Percentiles rank a stretch among this genome's conserved stretches.
Conservation (phyloP, 2,329 filamentous ascomycete genomes). For the Xylogone sp. region DNA sequence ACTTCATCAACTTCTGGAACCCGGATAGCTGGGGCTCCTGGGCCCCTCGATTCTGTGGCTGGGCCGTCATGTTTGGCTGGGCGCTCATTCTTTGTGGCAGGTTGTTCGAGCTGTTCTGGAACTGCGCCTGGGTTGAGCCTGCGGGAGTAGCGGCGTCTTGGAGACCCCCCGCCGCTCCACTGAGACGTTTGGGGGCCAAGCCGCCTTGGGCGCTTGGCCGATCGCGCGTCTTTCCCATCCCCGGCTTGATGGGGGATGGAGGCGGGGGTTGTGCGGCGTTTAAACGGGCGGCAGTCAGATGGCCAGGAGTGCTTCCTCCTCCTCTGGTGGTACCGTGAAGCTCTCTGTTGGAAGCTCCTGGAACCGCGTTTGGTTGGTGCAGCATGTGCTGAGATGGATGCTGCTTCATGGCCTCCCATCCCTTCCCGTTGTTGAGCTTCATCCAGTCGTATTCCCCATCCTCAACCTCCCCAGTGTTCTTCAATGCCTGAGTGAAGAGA, state of each 20-base stretch:
- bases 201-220: constrained; percentile 76
- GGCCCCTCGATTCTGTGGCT: constrained; percentile 50
- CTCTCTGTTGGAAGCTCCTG: constrained; percentile 81
- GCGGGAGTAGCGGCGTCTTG: constrained; percentile 79
- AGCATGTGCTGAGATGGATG: constrained; percentile 66
- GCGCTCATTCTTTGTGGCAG: constrained; percentile 63
- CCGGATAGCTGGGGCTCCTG: constrained; percentile 73
- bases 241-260: constrained; percentile 76
- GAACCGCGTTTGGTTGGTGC: constrained; percentile 73
- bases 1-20: constrained; percentile 90
- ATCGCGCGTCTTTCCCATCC: constrained; percentile 67
- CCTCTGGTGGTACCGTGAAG: constrained; percentile 70
- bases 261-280: constrained; percentile 89
- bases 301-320: constrained; percentile 51
- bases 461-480: constrained; percentile 90
- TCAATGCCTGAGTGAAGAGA: constrained; percentile 91
- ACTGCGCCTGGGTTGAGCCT: constrained; percentile 91
- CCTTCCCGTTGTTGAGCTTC: constrained; percentile 89
- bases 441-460: constrained; percentile 99
- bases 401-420: constrained; percentile 78
- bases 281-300: constrained; percentile 82
- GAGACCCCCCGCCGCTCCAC: constrained; percentile 64
- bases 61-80: constrained; percentile 56
- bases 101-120: constrained; percentile 92
- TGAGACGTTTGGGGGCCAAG: constrained; percentile 71